These are phyloP conservation scores for Gomphus sp. DNA, from an alignment of 1,284 basidiomycete genomes.

Conservation along the genomic window DNA sequence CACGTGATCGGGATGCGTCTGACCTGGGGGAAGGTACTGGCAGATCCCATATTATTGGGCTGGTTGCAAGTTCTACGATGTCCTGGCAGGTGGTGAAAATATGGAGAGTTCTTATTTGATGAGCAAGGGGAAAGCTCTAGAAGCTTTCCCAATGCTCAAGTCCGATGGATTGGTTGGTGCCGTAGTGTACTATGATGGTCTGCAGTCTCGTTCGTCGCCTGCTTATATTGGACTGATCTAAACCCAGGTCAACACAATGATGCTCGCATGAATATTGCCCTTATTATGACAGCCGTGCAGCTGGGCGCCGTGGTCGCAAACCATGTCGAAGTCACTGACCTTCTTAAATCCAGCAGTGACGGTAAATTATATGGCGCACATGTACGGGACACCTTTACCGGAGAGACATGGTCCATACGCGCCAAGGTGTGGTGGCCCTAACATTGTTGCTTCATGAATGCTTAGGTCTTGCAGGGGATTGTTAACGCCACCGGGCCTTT, in stretches of 20 bases:
- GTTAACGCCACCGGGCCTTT: constrained; percentile 98
- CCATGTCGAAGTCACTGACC: constrained; percentile 78
- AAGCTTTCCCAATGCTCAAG: constrained; percentile 96
- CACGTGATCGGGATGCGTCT: background rate
- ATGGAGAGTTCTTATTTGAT: constrained; percentile 96
- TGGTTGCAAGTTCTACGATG: constrained; percentile 95
- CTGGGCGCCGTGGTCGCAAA: constrained; percentile 87
- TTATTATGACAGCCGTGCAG: constrained; percentile 90
- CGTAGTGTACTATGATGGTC: constrained; percentile 95
- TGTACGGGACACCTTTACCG: constrained; percentile 78
- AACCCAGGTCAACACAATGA: constrained; percentile 90
- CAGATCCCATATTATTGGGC: constrained; percentile 95
- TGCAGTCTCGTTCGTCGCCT: constrained; percentile 13
- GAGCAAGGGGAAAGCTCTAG: constrained; percentile 86
- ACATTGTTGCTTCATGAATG: background rate
- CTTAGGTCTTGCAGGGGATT: constrained; percentile 48
- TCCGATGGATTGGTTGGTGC: constrained; percentile 88
- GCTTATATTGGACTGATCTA: background rate
- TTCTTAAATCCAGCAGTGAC: constrained; percentile 59
- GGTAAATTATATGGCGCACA: constrained; percentile 72
- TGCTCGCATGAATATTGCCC: constrained; percentile 94
- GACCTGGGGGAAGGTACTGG: constrained; percentile 62
- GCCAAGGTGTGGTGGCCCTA: constrained; percentile 50
- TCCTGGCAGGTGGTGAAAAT: constrained; percentile 93
- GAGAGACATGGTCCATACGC: constrained; percentile 74